These are phyloP conservation scores for Pseudohalonectria lignicola DNA, from an alignment of 2,329 filamentous ascomycete genomes.

Conservation along the genomic window DNA sequence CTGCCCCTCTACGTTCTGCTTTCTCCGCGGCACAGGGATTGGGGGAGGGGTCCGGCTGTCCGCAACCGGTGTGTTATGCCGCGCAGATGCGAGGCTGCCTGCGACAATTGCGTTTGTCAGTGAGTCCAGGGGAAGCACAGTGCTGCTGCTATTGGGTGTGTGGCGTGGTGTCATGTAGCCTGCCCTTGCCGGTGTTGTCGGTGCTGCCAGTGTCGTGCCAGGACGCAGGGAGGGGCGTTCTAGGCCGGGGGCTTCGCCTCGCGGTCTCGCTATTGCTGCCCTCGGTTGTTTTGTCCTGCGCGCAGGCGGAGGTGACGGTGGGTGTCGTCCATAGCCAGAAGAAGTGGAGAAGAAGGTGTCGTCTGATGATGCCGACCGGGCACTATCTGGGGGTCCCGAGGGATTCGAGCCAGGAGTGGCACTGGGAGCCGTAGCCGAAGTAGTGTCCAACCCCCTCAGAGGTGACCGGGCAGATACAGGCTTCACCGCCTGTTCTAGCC, in stretches of 20 bases:
- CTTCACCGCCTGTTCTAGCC: background rate
- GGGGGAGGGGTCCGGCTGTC: conserved; percentile 24
- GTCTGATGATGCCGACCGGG: conserved; percentile 21
- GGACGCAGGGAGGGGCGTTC: too few relatives aligned
- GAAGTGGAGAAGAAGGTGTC: conserved; percentile 32
- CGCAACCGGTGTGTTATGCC: conserved; percentile 26
- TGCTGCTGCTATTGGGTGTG: background rate
- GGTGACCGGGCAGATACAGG: background rate
- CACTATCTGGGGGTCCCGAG: background rate
- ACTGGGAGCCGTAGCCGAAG: too few relatives aligned
- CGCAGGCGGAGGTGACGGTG: background rate
- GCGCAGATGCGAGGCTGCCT: conserved; percentile 58
- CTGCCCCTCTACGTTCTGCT: conserved; percentile 3
- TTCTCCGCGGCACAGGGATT: conserved; percentile 20
- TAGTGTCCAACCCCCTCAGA: background rate
- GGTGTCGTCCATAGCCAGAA: conserved; percentile 6
- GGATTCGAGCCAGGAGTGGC: background rate
- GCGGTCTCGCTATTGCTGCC: too few relatives aligned
- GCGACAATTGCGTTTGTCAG: conserved; percentile 68
- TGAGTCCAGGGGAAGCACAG: conserved; percentile 45
- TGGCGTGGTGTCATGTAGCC: too few relatives aligned
- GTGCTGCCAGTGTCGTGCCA: too few relatives aligned
- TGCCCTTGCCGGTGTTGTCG: too few relatives aligned
- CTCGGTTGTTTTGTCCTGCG: background rate
- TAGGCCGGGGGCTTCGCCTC: too few relatives aligned